A percentile compares a stretch with the other conserved stretches of the same genome.
These are phyloP conservation scores for Lachnellula subtilissima DNA, from an alignment of 2,329 filamentous ascomycete species.

Conservation along the genomic window DNA sequence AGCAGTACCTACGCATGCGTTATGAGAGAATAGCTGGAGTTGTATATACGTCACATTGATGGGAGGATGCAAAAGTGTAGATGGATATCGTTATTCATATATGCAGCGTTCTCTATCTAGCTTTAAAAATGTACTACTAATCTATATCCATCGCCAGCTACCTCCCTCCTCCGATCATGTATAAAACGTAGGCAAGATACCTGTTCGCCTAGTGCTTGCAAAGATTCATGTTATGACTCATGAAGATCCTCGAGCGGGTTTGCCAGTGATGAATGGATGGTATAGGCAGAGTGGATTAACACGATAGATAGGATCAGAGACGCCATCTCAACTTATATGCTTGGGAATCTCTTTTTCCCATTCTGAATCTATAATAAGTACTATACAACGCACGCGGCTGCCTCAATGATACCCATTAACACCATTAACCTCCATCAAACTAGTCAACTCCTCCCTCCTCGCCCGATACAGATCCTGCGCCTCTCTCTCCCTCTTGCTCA, in stretches of 20 bases:
- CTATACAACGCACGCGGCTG: slow-evolving; percentile 5
- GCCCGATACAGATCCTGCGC: slow-evolving; percentile 80
- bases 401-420: slow-evolving; percentile 25
- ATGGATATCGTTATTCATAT: background rate
- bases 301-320: too few species aligned
- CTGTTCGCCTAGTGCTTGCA: too few species aligned
- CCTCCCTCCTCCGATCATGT: too few species aligned
- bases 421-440: slow-evolving; percentile 39
- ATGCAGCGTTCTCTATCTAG: slow-evolving; percentile 6
- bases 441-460: slow-evolving; percentile 72
- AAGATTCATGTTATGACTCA: too few species aligned
- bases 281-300: too few species aligned
- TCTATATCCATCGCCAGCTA: background rate
- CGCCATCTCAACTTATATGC: too few species aligned
- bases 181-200: too few species aligned
- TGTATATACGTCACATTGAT: slow-evolving; percentile 4
- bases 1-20: slow-evolving; percentile 2
- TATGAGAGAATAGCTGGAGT: slow-evolving; percentile 6
- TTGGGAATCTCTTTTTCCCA: background rate
- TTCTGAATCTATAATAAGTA: background rate
- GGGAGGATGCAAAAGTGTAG: slow-evolving; percentile 16
- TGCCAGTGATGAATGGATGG: too few species aligned
- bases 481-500: slow-evolving; percentile 79
- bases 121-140: slow-evolving; percentile 11
- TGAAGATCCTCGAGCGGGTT: too few species aligned